These are phyloP conservation scores for Clavulina sp. DNA, from an alignment of 768 basidiomycete genomes.

Conservation along the genomic window DNA sequence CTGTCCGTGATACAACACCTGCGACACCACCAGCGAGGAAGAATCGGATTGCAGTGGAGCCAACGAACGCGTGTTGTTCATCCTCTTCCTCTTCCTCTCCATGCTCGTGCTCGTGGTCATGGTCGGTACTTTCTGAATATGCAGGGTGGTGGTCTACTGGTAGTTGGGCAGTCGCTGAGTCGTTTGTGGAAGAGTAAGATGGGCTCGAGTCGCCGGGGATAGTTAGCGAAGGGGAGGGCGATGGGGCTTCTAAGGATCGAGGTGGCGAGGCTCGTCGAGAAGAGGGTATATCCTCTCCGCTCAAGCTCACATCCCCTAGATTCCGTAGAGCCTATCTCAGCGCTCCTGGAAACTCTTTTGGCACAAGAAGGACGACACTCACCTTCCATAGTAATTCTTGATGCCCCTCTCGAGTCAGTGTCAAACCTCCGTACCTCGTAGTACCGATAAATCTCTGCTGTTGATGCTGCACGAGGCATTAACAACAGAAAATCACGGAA, in stretches of 20 bases:
- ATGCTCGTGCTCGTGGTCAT: slow-evolving; percentile 21
- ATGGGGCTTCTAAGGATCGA: slow-evolving; percentile 1
- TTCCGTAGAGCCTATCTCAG: not conserved
- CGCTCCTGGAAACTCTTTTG: not conserved
- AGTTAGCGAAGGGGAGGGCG: not conserved
- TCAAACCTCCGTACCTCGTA: slow-evolving; percentile 52
- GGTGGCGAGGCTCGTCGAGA: not conserved
- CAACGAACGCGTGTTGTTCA: slow-evolving; percentile 42
- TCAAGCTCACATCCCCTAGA: slow-evolving; percentile 59
- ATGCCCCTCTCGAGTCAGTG: slow-evolving; percentile 61
- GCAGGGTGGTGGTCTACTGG: slow-evolving; percentile 3
- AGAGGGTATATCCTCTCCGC: slow-evolving; percentile 49
- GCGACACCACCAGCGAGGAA: slow-evolving; percentile 87
- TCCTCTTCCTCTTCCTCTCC: slow-evolving; percentile 32
- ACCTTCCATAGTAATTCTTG: slow-evolving; percentile 85
- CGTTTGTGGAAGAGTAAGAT: not conserved
- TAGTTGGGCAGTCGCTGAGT: not conserved
- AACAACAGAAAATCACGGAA: slow-evolving; percentile 84
- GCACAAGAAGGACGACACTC: slow-evolving; percentile 13
- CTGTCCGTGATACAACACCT: slow-evolving; percentile 88
- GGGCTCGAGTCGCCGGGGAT: not conserved
- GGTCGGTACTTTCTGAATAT: not conserved
- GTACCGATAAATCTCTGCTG: slow-evolving; percentile 73
- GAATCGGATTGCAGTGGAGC: slow-evolving; percentile 67
- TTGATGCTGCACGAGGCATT: slow-evolving; percentile 61